Percentiles rank a stretch among this genome's conserved stretches.
These are phyloP conservation scores for Trypanosomatidae sp. DNA, from an alignment of 208 protist species.

Conservation along the genomic window DNA sequence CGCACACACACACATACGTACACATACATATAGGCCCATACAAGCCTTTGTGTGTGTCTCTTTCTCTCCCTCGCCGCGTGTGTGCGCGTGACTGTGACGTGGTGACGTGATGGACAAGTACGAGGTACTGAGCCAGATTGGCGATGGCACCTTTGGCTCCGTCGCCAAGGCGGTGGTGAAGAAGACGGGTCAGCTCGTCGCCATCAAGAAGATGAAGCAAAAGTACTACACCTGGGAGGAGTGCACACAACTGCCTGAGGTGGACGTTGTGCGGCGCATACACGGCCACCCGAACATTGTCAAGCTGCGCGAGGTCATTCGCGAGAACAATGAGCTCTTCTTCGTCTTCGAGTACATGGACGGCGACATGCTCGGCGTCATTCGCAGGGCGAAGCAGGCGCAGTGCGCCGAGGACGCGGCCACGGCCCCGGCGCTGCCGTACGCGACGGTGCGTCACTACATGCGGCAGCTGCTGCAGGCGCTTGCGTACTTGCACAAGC, in stretches of 20 bases:
- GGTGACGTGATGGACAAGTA: slow-evolving; percentile 50
- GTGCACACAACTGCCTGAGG: slow-evolving; percentile 82
- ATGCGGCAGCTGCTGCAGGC: slow-evolving; percentile 86
- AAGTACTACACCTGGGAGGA: slow-evolving; percentile 55
- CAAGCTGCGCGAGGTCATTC: slow-evolving; percentile 77
- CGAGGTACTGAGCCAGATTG: slow-evolving; percentile 58
- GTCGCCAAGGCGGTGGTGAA: slow-evolving; percentile 87
- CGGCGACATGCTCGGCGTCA: slow-evolving; percentile 78
- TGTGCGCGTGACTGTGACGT: slow-evolving; percentile 2
- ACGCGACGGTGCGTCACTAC: slow-evolving; percentile 33
- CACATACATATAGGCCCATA: too few species aligned
- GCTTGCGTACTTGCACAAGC: slow-evolving; percentile 82
- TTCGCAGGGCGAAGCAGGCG: slow-evolving; percentile 15
- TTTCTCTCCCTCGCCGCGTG: too few species aligned
- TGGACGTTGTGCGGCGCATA: slow-evolving; percentile 85
- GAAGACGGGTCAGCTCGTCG: slow-evolving; percentile 66
- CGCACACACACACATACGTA: too few species aligned
- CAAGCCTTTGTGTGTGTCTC: too few species aligned
- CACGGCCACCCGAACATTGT: slow-evolving; percentile 85
- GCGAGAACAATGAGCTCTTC: slow-evolving; percentile 77
- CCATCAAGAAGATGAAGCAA: slow-evolving; percentile 87
- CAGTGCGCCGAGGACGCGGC: slow-evolving; percentile 11
- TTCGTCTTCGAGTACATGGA: slow-evolving; percentile 92
- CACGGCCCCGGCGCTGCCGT: slow-evolving; percentile 25
- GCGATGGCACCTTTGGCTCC: slow-evolving; percentile 92